Conservation (phyloP, 2,329 filamentous ascomycete genomes). For the Xylariaceae sp. region DNA sequence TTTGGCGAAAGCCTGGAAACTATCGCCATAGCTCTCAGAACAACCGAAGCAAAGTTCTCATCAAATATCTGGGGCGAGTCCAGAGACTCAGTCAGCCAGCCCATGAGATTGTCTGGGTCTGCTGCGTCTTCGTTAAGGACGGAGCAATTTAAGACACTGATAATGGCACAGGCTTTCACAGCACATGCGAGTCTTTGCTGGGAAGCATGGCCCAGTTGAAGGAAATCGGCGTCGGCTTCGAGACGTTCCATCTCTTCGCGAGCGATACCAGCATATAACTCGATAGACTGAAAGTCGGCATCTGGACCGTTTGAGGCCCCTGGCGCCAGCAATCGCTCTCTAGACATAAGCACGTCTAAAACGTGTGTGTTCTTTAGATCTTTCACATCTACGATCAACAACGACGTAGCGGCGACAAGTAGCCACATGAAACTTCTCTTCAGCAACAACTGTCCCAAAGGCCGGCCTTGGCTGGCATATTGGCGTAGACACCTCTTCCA, state of each 20-base stretch:
- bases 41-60: constrained; percentile 68
- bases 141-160: constrained; percentile 81
- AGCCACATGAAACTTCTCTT: constrained; percentile 86
- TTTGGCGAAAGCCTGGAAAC: constrained; percentile 70
- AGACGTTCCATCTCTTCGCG: constrained; percentile 80
- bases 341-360: constrained; percentile 68
- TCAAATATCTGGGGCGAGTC: constrained; percentile 80
- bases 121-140: constrained; percentile 77
- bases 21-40: constrained; percentile 77
- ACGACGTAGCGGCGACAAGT: constrained; percentile 71
- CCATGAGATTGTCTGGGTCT: constrained; percentile 72
- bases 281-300: constrained; percentile 53
- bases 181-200: constrained; percentile 84
- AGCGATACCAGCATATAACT: constrained; percentile 67
- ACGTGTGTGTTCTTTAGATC: constrained; percentile 59
- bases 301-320: constrained; percentile 41
- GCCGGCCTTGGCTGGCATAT: constrained; percentile 74
- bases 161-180: constrained; percentile 77
- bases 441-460: constrained; percentile 85
- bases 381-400: constrained; percentile 63
- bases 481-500: constrained; percentile 86
- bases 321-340: constrained; percentile 44
- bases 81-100: constrained; percentile 81
- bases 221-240: constrained; percentile 85
- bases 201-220: constrained; percentile 77